A percentile compares a stretch with the other conserved stretches of the same genome.
Evolutionary conservation across 371 early-diverging fungal genomes (phyloP).

Genomic region (Circinella minor): DNA sequence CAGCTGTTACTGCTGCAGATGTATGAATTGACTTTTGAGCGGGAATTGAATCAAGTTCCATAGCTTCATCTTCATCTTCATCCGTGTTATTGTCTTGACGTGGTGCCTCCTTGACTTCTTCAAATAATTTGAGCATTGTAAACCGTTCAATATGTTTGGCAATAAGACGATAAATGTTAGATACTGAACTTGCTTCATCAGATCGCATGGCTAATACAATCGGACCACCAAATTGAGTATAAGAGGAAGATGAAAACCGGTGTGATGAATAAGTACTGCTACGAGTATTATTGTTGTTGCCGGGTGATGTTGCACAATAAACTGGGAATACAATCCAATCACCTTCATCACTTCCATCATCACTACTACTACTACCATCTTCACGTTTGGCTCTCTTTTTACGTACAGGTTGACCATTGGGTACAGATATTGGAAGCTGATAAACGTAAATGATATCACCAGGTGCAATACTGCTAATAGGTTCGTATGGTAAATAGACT

Average conservation of each 20-base stretch:
- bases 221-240: conserved; percentile 16
- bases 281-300: not conserved
- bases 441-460: conserved; percentile 73
- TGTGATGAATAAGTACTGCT: too few species aligned
- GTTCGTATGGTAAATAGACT: conserved; percentile 64
- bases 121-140: conserved; percentile 21
- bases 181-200: conserved; percentile 6
- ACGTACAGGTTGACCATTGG: conserved; percentile 8
- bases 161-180: conserved; percentile 17
- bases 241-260: not conserved
- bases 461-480: conserved; percentile 59
- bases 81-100: too few species aligned
- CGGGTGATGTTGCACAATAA: conserved; percentile 11
- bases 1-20: conserved; percentile 24
- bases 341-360: not conserved
- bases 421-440: conserved; percentile 57
- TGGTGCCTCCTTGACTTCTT: conserved; percentile 12
- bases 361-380: not conserved
- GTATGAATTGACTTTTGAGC: conserved; percentile 17
- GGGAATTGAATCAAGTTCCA: not conserved
- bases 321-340: conserved; percentile 19
- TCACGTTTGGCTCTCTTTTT: conserved; percentile 8
- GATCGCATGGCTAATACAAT: conserved; percentile 16
- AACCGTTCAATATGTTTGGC: conserved; percentile 23
- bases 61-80: conserved; percentile 2